Conservation (phyloP, 768 basidiomycete genomes). For the Serendipita indica region DNA sequence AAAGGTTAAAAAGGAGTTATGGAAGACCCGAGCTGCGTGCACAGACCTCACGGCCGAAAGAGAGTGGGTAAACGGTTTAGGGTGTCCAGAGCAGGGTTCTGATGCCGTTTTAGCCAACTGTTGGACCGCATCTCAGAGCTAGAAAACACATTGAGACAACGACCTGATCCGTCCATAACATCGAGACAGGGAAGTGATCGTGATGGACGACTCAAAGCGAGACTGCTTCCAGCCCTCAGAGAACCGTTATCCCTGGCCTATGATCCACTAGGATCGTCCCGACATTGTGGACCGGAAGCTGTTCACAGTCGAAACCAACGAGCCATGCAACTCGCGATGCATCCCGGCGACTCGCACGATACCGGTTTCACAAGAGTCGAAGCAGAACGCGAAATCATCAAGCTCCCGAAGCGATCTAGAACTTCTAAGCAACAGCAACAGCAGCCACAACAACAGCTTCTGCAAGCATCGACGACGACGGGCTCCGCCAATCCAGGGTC, state of each 20-base stretch:
- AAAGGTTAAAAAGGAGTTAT: neutral
- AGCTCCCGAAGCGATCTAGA: slow-evolving; percentile 1
- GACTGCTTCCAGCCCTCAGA: neutral
- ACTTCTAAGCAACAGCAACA: neutral
- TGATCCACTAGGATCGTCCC: neutral
- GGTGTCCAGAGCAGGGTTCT: neutral
- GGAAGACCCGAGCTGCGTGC: neutral
- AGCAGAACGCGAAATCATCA: neutral
- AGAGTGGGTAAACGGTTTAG: neutral
- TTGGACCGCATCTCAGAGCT: neutral
- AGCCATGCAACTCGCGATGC: neutral
- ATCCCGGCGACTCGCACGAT: neutral
- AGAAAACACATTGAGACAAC: neutral
- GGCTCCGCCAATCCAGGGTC: neutral
- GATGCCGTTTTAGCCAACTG: neutral
- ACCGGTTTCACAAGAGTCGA: neutral
- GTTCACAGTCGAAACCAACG: neutral
- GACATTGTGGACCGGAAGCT: slow-evolving; percentile 6
- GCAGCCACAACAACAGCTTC: neutral
- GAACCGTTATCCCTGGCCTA: neutral
- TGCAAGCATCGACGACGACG: neutral
- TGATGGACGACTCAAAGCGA: neutral
- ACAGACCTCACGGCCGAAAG: neutral
- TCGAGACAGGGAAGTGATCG: neutral
- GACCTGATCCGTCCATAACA: neutral